Percentiles rank a stretch among this genome's conserved stretches.
Evolutionary conservation across 179 eudicot genomes (phyloP).

Genomic region (Gypsophila paniculata): DNA sequence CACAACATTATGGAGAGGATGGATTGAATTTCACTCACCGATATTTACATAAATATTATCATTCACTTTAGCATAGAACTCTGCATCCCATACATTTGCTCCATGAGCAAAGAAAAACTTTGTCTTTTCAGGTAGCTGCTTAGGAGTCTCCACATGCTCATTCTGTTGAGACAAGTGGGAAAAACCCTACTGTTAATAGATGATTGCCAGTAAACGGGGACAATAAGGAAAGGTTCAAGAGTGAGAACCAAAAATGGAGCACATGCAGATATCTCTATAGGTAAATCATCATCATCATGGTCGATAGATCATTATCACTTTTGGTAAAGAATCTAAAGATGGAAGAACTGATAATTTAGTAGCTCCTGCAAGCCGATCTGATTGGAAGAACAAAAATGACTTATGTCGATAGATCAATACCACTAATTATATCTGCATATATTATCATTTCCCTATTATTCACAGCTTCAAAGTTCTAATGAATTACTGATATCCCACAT

Average conservation of each 20-base stretch:
- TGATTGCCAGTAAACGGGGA: background rate
- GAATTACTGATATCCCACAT: background rate
- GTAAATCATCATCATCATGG: no score
- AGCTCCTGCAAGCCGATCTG: background rate
- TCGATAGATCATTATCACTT: background rate
- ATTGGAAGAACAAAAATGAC: background rate
- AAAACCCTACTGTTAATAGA: background rate
- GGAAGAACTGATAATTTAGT: background rate
- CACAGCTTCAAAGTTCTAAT: background rate
- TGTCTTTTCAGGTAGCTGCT: conserved; percentile 39
- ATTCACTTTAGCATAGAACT: conserved; percentile 80
- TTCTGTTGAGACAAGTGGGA: conserved; percentile 36
- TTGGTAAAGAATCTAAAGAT: background rate
- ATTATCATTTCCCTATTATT: background rate
- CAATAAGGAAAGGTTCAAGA: background rate
- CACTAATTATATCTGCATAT: background rate
- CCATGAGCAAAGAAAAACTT: conserved; percentile 66
- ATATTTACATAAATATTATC: conserved; percentile 80
- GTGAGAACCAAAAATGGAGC: background rate
- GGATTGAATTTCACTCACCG: conserved; percentile 36
- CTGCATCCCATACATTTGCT: conserved; percentile 86
- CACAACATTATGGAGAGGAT: background rate
- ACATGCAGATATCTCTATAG: background rate
- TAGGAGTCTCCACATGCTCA: conserved; percentile 61
- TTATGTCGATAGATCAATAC: background rate